These are phyloP conservation scores for Aureobasidium uvarum DNA, from an alignment of 2,329 filamentous ascomycete species.

Conservation along the genomic window DNA sequence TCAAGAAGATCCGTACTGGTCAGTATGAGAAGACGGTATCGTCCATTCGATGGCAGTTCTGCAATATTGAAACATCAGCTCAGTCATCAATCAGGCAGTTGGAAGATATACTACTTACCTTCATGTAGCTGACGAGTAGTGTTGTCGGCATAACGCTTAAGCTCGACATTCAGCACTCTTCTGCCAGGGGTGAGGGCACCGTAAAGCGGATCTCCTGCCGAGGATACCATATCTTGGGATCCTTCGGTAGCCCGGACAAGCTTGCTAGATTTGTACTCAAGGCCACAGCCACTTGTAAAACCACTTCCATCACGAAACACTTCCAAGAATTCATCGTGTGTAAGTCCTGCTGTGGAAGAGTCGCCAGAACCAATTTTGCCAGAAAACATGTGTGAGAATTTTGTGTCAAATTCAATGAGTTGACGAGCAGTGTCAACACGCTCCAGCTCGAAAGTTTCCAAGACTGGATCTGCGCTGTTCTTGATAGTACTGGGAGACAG, in stretches of 20 bases:
- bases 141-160: slow-evolving; percentile 35
- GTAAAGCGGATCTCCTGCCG: slow-evolving; percentile 29
- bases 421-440: slow-evolving; percentile 61
- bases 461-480: slow-evolving; percentile 37
- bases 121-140: slow-evolving; percentile 35
- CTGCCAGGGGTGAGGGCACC: slow-evolving; percentile 35
- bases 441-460: slow-evolving; percentile 55
- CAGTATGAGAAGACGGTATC: slow-evolving; percentile 34
- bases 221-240: neutral
- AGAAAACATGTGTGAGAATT: slow-evolving; percentile 50
- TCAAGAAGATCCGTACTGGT: slow-evolving; percentile 30
- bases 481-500: slow-evolving; percentile 2
- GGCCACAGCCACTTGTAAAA: slow-evolving; percentile 56
- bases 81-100: no score
- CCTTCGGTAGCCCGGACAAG: slow-evolving; percentile 27
- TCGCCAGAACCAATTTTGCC: slow-evolving; percentile 35
- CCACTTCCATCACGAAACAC: slow-evolving; percentile 57
- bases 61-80: neutral
- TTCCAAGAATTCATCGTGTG: slow-evolving; percentile 33
- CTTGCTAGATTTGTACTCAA: slow-evolving; percentile 30
- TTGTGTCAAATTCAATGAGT: slow-evolving; percentile 58
- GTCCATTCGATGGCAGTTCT: slow-evolving; percentile 34
- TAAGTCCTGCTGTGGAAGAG: slow-evolving; percentile 28
- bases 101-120: slow-evolving; percentile 27
- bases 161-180: slow-evolving; percentile 33